A percentile compares a stretch with the other conserved stretches of the same genome.
phyloP scores from a whole-genome alignment of 306 rosid species.

The Sechiopsis laciniata region DNA sequence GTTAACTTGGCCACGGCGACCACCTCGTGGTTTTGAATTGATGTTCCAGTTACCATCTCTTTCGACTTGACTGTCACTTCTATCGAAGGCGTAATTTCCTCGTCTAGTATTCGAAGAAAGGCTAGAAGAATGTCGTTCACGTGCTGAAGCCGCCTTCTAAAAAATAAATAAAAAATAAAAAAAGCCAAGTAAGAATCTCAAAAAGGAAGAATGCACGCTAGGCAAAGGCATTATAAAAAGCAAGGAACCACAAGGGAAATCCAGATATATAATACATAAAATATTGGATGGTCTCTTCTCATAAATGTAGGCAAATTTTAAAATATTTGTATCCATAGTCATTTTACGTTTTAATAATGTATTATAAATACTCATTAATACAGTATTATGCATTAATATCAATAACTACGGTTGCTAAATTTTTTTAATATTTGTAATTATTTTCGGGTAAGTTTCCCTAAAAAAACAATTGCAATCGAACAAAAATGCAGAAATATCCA shows the following conservation, averaged over 20 bases:
- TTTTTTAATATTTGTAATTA: too few species aligned
- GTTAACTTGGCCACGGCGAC: constrained; percentile 68
- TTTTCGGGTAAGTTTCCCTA: too few species aligned
- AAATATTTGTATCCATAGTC: too few species aligned
- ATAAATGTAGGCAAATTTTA: too few species aligned
- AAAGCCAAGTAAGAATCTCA: constrained; percentile 6
- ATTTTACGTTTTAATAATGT: too few species aligned
- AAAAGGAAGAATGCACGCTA: constrained; percentile 15
- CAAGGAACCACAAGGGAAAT: neutral
- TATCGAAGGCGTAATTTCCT: constrained; percentile 66
- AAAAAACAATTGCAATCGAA: neutral
- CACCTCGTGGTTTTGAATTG: constrained; percentile 59
- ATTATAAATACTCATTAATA: too few species aligned
- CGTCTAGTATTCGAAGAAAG: constrained; percentile 62
- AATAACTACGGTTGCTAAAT: too few species aligned
- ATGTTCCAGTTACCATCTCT: constrained; percentile 88
- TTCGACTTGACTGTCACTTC: constrained; percentile 71
- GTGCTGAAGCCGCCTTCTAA: constrained; percentile 70
- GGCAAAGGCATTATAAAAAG: neutral
- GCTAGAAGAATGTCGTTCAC: constrained; percentile 71
- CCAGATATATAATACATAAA: neutral
- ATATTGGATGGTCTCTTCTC: too few species aligned
- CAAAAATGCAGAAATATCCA: neutral
- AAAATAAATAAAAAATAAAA: constrained; percentile 3
- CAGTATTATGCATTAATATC: too few species aligned